These are phyloP conservation scores for Pleurotus pulmonarius DNA, from an alignment of 768 basidiomycete genomes.

Conservation along the genomic window DNA sequence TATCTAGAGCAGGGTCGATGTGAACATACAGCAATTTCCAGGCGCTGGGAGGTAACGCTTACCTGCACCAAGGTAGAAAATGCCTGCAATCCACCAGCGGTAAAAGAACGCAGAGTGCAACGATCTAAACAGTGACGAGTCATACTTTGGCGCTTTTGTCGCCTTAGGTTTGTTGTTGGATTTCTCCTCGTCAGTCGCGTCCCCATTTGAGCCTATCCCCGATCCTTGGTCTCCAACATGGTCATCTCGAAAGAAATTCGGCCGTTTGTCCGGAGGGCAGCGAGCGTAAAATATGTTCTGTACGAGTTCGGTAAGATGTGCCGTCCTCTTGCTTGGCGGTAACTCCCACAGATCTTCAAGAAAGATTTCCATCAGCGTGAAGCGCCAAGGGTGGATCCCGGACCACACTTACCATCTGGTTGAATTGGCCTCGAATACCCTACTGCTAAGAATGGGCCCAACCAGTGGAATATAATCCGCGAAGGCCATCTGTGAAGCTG, in stretches of 20 bases:
- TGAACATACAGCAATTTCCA: neutral
- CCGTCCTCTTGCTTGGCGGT: conserved; percentile 33
- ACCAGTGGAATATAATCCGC: conserved; percentile 48
- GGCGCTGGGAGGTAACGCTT: conserved; percentile 7
- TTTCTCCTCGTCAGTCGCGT: conserved; percentile 10
- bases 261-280: conserved; percentile 46
- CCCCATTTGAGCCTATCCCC: conserved; percentile 1
- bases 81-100: conserved; percentile 43
- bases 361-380: neutral
- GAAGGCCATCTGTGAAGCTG: conserved; percentile 34
- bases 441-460: conserved; percentile 49
- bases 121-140: conserved; percentile 47
- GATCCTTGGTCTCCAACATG: neutral
- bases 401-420: conserved; percentile 42
- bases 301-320: conserved; percentile 33
- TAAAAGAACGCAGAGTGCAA: conserved; percentile 42
- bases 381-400: no score
- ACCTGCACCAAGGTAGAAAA: conserved; percentile 45
- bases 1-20: conserved; percentile 26
- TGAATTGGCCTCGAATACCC: conserved; percentile 57
- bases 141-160: conserved; percentile 25
- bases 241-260: conserved; percentile 24
- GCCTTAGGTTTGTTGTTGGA: neutral
- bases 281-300: conserved; percentile 46
- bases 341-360: conserved; percentile 53